Base-by-base conservation (phyloP, 306 rosid species). In the Acacia confusa region DNA sequence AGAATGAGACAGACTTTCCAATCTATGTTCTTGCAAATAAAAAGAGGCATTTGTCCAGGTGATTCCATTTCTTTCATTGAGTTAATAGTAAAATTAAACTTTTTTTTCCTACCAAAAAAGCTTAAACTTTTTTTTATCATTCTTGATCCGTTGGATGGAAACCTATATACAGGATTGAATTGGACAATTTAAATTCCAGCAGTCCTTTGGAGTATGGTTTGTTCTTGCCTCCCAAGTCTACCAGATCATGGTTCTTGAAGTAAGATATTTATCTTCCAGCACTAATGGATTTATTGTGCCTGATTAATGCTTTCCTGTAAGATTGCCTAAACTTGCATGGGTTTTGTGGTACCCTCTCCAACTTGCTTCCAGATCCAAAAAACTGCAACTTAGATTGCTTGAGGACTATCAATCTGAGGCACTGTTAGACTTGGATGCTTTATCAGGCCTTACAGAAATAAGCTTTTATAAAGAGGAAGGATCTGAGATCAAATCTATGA, bases 371-470 rank as follows among this genome's bases (percentile, higher is more conserved):
- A 94, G 99, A 88, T 84, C 92, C 71, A 90, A 89, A 86, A 92
- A 82, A 72, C 89, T 95, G 88, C 77, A 86, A 82, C 79, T 95
- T 85, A 87, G 86, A 74, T 82, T 90, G 83, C 71, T 84, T 55
- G 88, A 90, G 80, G 91, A 89, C 86, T 83, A 80, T 89, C 87
- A 85, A 88, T 89, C 97, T 16, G 94, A 92, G 86, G 84, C 89
- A 30, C 79, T 81, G 63, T 82, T 95, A 30, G 98, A 95, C 86
- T 87, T 95, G 86, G 94, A 92, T 83, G 87, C 98, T 78, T 84
- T 95, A 78, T 89, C 99, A 58, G 99, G 99, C 82, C 93, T 95
- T 74, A 79, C 97, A 55, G 99, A 95, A 83, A 79, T 95, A 75
- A 89, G 88, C 89, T 87, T 95, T 78, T 85, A 85, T 78, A 87